Percentiles rank a stretch among this genome's conserved stretches.
Evolutionary conservation across 2,329 filamentous ascomycete genomes (phyloP).

Genomic region (Chalara sp.): DNA sequence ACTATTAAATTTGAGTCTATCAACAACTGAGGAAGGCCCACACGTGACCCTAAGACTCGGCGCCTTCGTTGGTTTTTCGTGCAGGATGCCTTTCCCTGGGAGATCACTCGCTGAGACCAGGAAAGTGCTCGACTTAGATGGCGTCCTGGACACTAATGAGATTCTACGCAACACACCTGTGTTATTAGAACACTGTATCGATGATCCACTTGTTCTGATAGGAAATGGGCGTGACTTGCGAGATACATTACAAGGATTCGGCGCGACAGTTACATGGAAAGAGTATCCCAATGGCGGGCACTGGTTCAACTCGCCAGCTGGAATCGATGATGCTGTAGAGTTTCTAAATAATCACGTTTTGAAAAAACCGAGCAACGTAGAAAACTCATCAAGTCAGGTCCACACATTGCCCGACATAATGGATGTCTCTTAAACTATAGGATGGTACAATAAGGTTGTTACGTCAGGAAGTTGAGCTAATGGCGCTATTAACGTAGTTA

Average conservation of each 20-base stretch:
- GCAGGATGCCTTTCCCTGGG: slow-evolving; percentile 11
- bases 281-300: slow-evolving; percentile 9
- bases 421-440: slow-evolving; percentile 1
- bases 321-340: slow-evolving; percentile 6
- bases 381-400: not conserved
- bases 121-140: slow-evolving; percentile 2
- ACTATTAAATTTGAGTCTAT: slow-evolving; percentile 28
- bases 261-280: slow-evolving; percentile 9
- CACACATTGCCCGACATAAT: not conserved
- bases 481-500: too few species aligned
- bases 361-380: not conserved
- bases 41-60: slow-evolving; percentile 3
- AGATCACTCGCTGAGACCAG: slow-evolving; percentile 7
- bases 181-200: slow-evolving; percentile 8
- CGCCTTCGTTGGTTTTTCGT: slow-evolving; percentile 9
- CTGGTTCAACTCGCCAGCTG: slow-evolving; percentile 7
- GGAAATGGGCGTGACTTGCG: not conserved
- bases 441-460: too few species aligned
- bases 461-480: too few species aligned
- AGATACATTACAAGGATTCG: slow-evolving; percentile 5
- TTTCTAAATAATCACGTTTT: slow-evolving; percentile 8
- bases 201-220: slow-evolving; percentile 8
- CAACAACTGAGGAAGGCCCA: not conserved
- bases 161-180: slow-evolving; percentile 1
- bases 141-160: slow-evolving; percentile 1